Percentiles rank a stretch among this genome's conserved stretches.
These are phyloP conservation scores for Boletus coccyginus DNA, from an alignment of 768 basidiomycete species.

Conservation along the genomic window DNA sequence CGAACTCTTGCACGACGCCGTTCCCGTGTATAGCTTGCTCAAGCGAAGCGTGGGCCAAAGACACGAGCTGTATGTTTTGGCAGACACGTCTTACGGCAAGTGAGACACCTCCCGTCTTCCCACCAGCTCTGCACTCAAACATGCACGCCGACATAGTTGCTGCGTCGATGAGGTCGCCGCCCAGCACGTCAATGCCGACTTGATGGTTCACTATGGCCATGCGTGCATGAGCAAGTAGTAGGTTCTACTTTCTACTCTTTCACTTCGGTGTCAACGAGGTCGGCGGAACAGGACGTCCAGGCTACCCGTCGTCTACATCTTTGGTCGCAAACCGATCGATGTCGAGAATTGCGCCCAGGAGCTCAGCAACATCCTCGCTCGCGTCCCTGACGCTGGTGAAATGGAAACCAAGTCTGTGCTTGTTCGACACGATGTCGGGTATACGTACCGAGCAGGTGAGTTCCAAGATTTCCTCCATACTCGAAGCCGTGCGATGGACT, in stretches of 20 bases:
- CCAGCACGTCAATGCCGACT: constrained; percentile 89
- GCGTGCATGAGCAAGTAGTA: constrained; percentile 94
- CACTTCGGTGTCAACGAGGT: neutral
- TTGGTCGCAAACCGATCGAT: constrained; percentile 72
- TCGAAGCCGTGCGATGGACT: neutral
- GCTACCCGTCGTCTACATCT: constrained; percentile 87
- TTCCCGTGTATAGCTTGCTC: constrained; percentile 73
- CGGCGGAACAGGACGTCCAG: constrained; percentile 64
- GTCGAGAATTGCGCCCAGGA: constrained; percentile 45
- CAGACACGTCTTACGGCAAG: constrained; percentile 98
- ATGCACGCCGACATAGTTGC: constrained; percentile 47
- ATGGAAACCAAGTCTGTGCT: constrained; percentile 35
- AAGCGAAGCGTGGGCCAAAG: constrained; percentile 43
- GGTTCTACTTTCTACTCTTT: constrained; percentile 27
- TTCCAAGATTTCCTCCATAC: neutral
- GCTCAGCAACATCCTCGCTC: constrained; percentile 36
- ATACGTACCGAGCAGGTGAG: constrained; percentile 64
- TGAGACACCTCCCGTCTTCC: constrained; percentile 24
- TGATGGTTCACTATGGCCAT: constrained; percentile 93
- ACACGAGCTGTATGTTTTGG: constrained; percentile 82
- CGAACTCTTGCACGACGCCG: constrained; percentile 82
- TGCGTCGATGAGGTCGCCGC: constrained; percentile 97
- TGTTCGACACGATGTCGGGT: constrained; percentile 76
- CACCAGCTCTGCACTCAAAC: constrained; percentile 35
- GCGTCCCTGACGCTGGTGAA: neutral